These are phyloP conservation scores for Sambucus nigra DNA, from an alignment of 129 eudicot species.

Conservation along the genomic window DNA sequence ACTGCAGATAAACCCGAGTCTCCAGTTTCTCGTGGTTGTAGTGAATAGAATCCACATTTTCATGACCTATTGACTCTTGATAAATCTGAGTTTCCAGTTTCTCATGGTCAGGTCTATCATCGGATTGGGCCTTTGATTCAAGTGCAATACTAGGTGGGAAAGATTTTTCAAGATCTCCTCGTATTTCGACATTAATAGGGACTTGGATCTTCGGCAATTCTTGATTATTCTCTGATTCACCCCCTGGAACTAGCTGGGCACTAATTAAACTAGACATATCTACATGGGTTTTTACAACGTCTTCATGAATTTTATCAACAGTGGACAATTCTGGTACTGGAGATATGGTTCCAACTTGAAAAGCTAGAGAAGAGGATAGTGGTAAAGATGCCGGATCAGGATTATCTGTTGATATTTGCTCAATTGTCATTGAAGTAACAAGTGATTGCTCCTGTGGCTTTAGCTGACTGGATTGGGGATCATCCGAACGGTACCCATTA, in stretches of 20 bases:
- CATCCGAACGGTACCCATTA: conserved; percentile 25
- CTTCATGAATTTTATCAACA: conserved; percentile 16
- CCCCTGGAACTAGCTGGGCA: conserved; percentile 8
- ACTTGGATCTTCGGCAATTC: conserved; percentile 10
- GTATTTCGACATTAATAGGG: conserved; percentile 5
- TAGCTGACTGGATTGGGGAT: conserved; percentile 19
- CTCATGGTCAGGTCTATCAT: conserved; percentile 12
- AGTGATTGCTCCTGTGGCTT: conserved; percentile 21
- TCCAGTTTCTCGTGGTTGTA: too few relatives aligned
- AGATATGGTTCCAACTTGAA: conserved; percentile 14
- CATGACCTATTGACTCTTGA: neutral
- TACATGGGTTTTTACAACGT: neutral
- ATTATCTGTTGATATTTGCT: conserved; percentile 13
- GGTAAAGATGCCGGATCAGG: conserved; percentile 23
- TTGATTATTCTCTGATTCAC: conserved; percentile 1
- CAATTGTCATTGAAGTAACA: conserved; percentile 15
- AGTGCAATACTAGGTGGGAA: conserved; percentile 11
- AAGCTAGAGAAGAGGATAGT: conserved; percentile 13
- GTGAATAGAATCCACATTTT: too few relatives aligned
- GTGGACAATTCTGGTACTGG: conserved; percentile 16
- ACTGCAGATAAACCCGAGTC: too few relatives aligned
- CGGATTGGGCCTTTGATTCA: conserved; percentile 21
- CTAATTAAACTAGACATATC: conserved; percentile 9
- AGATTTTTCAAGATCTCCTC: conserved; percentile 20
- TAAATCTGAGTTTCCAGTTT: conserved; percentile 16